Evolutionary conservation across 2,329 filamentous ascomycete species (phyloP).

Genomic region (Aspergillus fructus): DNA sequence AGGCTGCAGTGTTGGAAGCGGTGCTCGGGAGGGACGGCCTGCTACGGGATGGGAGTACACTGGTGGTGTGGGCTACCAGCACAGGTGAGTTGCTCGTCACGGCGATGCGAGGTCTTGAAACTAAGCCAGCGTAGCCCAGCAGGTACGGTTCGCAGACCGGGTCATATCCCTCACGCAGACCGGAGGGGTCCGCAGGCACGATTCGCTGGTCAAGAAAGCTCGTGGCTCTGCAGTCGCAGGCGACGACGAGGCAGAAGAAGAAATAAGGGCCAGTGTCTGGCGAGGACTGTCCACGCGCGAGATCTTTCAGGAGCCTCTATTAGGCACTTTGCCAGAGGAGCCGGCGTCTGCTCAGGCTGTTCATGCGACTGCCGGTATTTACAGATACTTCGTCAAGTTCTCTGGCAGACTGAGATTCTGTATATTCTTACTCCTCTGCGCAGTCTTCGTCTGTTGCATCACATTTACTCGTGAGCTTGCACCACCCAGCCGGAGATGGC

Average conservation of each 20-base stretch:
- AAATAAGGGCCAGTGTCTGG: no score
- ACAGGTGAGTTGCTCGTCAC: background rate
- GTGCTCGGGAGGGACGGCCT: background rate
- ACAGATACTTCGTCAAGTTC: background rate
- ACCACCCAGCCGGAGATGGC: background rate
- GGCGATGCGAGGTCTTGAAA: background rate
- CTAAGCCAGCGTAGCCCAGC: background rate
- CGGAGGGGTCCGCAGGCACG: background rate
- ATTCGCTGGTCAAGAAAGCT: background rate
- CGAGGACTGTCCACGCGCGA: no score
- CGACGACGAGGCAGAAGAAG: no score
- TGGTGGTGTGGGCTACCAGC: background rate
- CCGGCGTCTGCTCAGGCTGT: background rate
- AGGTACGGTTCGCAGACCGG: background rate
- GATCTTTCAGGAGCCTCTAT: background rate
- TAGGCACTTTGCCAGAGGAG: background rate
- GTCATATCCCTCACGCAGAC: background rate
- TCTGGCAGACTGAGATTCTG: background rate
- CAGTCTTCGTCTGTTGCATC: background rate
- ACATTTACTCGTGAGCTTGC: background rate
- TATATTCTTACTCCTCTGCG: background rate
- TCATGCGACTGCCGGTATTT: background rate
- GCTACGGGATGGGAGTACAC: background rate
- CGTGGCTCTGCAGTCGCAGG: no score
- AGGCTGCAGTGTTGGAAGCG: background rate